These are phyloP conservation scores for Chlamydomonas urium DNA, from an alignment of 139 green algal genomes.

Conservation along the genomic window DNA sequence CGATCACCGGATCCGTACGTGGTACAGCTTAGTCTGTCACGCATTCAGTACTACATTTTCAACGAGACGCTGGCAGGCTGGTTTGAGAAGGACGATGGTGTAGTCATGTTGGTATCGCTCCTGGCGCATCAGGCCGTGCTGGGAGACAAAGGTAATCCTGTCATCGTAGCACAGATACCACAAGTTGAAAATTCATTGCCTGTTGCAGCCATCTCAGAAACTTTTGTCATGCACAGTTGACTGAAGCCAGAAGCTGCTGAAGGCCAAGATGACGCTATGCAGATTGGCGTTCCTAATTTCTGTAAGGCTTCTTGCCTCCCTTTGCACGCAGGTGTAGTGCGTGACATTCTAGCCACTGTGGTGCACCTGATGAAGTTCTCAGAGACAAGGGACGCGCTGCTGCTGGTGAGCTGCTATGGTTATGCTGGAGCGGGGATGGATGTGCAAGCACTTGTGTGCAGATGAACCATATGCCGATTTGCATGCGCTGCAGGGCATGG, in stretches of 20 bases:
- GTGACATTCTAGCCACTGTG: neutral
- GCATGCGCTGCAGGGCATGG: slow-evolving; percentile 15
- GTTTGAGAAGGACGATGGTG: slow-evolving; percentile 7
- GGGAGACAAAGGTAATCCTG: neutral
- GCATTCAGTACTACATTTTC: slow-evolving; percentile 7
- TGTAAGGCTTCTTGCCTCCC: neutral
- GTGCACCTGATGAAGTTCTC: slow-evolving; percentile 2
- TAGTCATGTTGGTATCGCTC: neutral
- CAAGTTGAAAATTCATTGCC: too few relatives aligned
- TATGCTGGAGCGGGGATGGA: too few relatives aligned
- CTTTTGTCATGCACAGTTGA: too few relatives aligned
- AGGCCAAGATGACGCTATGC: too few relatives aligned
- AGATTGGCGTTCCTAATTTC: neutral
- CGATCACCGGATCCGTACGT: neutral
- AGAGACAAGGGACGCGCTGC: neutral
- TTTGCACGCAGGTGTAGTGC: neutral
- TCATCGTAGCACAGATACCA: too few relatives aligned
- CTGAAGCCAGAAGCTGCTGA: too few relatives aligned
- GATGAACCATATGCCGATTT: too few relatives aligned
- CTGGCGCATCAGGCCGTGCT: neutral
- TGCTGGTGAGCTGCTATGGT: slow-evolving; percentile 4
- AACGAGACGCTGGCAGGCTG: neutral
- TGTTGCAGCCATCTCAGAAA: too few relatives aligned
- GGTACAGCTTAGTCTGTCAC: neutral
- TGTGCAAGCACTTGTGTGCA: too few relatives aligned